Evolutionary conservation across 2,329 filamentous ascomycete species (phyloP).

Genomic region (Sclerotinia sclerotiorum): DNA sequence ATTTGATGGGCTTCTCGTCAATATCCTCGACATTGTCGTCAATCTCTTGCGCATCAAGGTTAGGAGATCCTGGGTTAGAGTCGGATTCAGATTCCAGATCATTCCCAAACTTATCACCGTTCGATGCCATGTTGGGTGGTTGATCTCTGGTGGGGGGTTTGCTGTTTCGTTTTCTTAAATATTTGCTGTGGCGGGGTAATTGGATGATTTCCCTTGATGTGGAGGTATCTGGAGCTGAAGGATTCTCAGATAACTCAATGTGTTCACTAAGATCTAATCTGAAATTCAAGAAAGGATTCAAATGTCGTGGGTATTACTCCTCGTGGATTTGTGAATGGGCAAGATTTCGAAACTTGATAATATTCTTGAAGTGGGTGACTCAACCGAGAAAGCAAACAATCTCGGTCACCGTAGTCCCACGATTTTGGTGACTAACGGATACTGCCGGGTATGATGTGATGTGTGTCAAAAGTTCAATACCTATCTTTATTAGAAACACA

Average conservation of each 20-base stretch:
- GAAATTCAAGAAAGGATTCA: slow-evolving; percentile 7
- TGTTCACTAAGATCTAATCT: slow-evolving; percentile 1
- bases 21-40: slow-evolving; percentile 57
- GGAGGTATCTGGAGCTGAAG: not conserved
- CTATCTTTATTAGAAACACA: not conserved
- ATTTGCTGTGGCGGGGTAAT: slow-evolving; percentile 28
- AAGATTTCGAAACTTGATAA: slow-evolving; percentile 20
- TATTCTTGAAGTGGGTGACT: slow-evolving; percentile 26
- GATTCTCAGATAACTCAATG: slow-evolving; percentile 5
- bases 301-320: slow-evolving; percentile 10
- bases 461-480: not conserved
- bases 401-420: slow-evolving; percentile 18
- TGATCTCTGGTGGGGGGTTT: slow-evolving; percentile 25
- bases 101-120: slow-evolving; percentile 65
- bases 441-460: slow-evolving; percentile 3
- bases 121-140: slow-evolving; percentile 40
- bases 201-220: not conserved
- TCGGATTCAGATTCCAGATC: slow-evolving; percentile 70
- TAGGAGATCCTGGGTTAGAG: slow-evolving; percentile 58
- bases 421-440: slow-evolving; percentile 6
- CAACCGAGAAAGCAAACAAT: slow-evolving; percentile 22
- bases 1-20: slow-evolving; percentile 70
- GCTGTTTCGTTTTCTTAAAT: slow-evolving; percentile 17
- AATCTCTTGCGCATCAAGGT: slow-evolving; percentile 50
- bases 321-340: slow-evolving; percentile 10